These are phyloP conservation scores for Tetradesmus lagerheimii DNA, from an alignment of 139 green algal species.

Conservation along the genomic window DNA sequence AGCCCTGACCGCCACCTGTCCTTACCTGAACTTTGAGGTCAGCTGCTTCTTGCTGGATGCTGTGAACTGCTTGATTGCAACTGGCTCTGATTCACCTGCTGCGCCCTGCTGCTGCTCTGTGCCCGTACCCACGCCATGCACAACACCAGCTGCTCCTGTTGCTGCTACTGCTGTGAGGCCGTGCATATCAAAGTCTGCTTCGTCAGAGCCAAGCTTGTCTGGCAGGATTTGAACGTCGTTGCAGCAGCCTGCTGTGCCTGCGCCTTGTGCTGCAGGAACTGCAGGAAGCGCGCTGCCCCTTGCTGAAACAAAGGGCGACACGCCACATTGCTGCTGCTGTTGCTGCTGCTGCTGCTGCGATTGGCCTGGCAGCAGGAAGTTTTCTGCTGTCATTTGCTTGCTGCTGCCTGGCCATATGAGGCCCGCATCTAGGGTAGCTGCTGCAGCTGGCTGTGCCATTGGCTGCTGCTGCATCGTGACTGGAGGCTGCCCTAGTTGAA, in stretches of 20 bases:
- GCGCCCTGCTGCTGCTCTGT: not conserved
- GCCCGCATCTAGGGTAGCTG: not conserved
- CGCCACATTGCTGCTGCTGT: too few relatives aligned
- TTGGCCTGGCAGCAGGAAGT: not conserved
- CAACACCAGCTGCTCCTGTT: not conserved
- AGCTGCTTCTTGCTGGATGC: slow-evolving; percentile 41
- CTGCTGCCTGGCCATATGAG: not conserved
- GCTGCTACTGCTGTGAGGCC: not conserved
- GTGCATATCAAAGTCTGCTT: not conserved
- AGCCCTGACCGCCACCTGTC: too few relatives aligned
- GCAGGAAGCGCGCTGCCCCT: not conserved
- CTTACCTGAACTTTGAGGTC: slow-evolving; percentile 27
- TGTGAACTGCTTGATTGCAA: not conserved
- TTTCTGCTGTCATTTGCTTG: not conserved
- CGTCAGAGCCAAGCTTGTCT: not conserved
- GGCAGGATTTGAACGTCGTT: not conserved
- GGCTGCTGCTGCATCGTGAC: not conserved
- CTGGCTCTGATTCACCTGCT: not conserved
- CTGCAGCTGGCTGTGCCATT: not conserved
- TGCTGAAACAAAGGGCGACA: not conserved
- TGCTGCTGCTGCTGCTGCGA: not conserved
- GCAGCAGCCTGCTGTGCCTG: not conserved
- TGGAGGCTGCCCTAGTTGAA: not conserved
- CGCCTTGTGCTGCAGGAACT: not conserved
- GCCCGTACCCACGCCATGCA: not conserved